These are phyloP conservation scores for Xeromyces bisporus DNA, from an alignment of 495 filamentous ascomycete species.

Conservation along the genomic window DNA sequence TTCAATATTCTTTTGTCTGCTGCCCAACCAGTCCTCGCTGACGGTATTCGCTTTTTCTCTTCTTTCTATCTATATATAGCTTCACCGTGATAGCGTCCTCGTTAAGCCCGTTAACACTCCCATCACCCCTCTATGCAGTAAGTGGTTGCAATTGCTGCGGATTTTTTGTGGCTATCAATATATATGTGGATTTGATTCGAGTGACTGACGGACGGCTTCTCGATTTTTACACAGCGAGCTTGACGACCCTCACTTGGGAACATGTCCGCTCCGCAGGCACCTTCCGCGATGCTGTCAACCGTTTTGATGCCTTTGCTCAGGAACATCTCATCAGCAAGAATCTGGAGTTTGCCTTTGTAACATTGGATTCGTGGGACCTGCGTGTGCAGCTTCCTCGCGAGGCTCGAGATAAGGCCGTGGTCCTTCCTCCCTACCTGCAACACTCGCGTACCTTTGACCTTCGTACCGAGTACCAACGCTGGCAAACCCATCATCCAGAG, in stretches of 20 bases:
- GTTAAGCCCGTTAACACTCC: constrained; percentile 98
- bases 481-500: constrained; percentile 96
- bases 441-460: constrained; percentile 95
- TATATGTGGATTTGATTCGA: constrained; percentile 3
- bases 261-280: constrained; percentile 92
- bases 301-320: constrained; percentile 80
- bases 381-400: constrained; percentile 94
- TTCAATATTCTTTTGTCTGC: constrained; percentile 2
- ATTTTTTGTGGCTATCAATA: constrained; percentile 1
- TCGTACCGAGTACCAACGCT: constrained; percentile 90
- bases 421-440: constrained; percentile 89
- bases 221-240: constrained; percentile 50
- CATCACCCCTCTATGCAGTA: constrained; percentile 97
- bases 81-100: constrained; percentile 86
- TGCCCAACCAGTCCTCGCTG: constrained; percentile 3
- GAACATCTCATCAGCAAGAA: constrained; percentile 74
- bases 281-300: constrained; percentile 90
- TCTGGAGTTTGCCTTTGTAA: constrained; percentile 93
- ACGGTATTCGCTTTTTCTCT: constrained; percentile 5
- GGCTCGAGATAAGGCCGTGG: constrained; percentile 93
- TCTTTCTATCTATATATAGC: constrained; percentile 32
- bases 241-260: constrained; percentile 97
- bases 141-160: too few relatives aligned
- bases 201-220: constrained; percentile 12
- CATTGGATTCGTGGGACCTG: constrained; percentile 94